Conservation (phyloP, 257 asterid genomes). For the Ocimum tenuiflorum region DNA sequence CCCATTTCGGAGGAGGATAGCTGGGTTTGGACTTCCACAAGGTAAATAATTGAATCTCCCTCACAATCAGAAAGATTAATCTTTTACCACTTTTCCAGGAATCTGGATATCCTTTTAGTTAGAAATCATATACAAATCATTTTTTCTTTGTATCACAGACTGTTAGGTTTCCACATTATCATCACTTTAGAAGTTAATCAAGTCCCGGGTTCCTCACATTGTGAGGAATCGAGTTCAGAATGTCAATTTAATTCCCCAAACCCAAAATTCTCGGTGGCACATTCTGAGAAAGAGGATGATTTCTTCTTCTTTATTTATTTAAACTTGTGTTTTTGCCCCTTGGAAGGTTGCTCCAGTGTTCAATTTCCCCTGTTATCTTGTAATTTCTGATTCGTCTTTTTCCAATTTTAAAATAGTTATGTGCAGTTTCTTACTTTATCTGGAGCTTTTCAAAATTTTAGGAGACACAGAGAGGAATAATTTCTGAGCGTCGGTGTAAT, state of each 20-base stretch:
- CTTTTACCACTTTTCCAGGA: neutral
- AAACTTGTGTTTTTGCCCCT: neutral
- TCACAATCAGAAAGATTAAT: neutral
- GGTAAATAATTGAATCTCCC: constrained; percentile 14
- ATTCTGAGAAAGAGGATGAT: too few species aligned
- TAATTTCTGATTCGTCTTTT: neutral
- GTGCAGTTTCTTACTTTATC: neutral
- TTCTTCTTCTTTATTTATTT: too few species aligned
- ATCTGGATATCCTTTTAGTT: neutral
- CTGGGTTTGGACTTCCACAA: neutral
- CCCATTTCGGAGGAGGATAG: neutral
- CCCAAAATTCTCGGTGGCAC: too few species aligned
- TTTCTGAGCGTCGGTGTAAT: neutral
- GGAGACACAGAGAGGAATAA: neutral
- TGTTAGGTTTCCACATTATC: neutral
- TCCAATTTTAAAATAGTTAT: neutral
- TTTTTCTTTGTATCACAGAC: neutral
- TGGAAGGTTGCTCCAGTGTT: neutral
- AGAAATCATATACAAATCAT: neutral
- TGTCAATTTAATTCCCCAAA: too few species aligned
- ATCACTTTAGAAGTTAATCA: neutral
- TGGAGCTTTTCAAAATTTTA: neutral
- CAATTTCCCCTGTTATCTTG: neutral
- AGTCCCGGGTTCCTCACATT: neutral
- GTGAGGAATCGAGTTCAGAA: too few species aligned